phyloP scores from a whole-genome alignment of 1,284 basidiomycete genomes.

The Ceratobasidium sp. region DNA sequence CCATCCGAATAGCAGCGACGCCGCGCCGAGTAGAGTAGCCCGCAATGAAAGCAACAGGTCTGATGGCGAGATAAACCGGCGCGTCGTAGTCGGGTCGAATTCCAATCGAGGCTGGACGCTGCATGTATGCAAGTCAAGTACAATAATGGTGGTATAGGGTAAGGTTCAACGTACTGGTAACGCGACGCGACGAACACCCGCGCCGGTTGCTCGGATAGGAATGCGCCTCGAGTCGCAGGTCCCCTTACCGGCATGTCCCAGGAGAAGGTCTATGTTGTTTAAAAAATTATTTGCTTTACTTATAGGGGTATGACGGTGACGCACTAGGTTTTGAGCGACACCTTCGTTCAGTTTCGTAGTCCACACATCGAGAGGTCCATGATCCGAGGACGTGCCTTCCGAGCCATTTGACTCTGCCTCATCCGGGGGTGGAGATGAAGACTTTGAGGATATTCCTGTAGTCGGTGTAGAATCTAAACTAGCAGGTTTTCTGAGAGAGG shows the following conservation, averaged over 20 bases:
- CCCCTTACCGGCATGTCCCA: slow-evolving; percentile 14
- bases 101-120: slow-evolving; percentile 36
- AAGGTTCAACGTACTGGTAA: slow-evolving; percentile 18
- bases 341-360: slow-evolving; percentile 76
- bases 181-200: slow-evolving; percentile 33
- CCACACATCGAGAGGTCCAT: slow-evolving; percentile 56
- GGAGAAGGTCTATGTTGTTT: slow-evolving; percentile 6
- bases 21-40: slow-evolving; percentile 20
- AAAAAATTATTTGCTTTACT: not conserved
- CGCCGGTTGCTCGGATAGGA: slow-evolving; percentile 30
- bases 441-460: not conserved
- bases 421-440: not conserved
- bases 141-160: not conserved
- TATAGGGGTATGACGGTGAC: not conserved
- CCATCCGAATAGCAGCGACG: slow-evolving; percentile 27
- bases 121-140: not conserved
- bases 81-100: not conserved
- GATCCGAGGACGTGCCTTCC: slow-evolving; percentile 3
- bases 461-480: not conserved
- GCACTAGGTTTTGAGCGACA: slow-evolving; percentile 58
- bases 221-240: slow-evolving; percentile 18
- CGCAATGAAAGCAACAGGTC: slow-evolving; percentile 32
- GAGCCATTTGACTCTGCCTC: not conserved
- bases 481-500: slow-evolving; percentile 6
- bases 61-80: slow-evolving; percentile 29